Conservation (phyloP, 2,329 filamentous ascomycete species). For the Mariannaea elegans region DNA sequence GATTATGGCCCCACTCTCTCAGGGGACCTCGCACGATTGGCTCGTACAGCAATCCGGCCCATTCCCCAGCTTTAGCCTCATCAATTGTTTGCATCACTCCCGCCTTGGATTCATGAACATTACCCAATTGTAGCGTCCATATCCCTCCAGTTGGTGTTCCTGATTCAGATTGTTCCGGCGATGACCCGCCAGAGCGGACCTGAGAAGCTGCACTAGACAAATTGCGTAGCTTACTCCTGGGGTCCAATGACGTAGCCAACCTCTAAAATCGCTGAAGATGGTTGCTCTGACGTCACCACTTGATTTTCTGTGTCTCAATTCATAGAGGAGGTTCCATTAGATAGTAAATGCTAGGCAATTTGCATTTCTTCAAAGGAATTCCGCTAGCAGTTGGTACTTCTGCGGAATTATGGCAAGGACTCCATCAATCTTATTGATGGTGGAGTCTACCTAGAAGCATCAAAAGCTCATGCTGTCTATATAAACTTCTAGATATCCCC, state of each 20-base stretch:
- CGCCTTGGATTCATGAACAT: neutral
- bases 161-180: constrained; percentile 1
- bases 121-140: neutral
- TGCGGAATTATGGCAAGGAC: neutral
- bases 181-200: neutral
- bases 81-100: constrained; percentile 1
- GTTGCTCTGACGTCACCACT: constrained; percentile 24
- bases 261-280: neutral
- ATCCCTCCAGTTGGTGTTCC: constrained; percentile 3
- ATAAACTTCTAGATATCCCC: constrained; percentile 32
- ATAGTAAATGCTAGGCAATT: neutral
- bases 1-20: neutral
- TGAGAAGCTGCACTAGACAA: neutral
- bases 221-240: neutral
- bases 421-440: neutral
- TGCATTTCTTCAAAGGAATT: accelerated
- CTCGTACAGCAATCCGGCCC: neutral
- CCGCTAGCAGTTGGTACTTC: constrained; percentile 11
- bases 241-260: constrained; percentile 16
- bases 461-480: constrained; percentile 16
- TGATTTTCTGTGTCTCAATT: neutral
- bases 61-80: constrained; percentile 9
- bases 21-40: neutral
- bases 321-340: neutral
- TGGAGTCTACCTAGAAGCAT: constrained; percentile 5